Evolutionary conservation across 805 yeast species (phyloP).

Genomic region (Saccharomyces jurei): DNA sequence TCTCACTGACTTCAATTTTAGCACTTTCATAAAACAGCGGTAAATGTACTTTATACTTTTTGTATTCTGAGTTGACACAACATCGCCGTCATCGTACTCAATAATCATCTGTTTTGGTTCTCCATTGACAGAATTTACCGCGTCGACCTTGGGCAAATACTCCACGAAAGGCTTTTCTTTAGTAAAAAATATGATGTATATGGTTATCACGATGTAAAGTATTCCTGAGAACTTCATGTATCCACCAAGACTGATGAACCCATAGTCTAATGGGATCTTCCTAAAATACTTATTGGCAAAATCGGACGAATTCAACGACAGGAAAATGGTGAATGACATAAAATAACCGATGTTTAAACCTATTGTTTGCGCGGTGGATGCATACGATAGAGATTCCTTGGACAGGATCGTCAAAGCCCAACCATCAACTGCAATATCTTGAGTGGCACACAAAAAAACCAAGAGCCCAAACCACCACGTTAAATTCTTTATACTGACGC

Average conservation of each 20-base stretch:
- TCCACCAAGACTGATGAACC: constrained; percentile 62
- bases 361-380: constrained; percentile 94
- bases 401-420: constrained; percentile 92
- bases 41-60: constrained; percentile 48
- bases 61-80: constrained; percentile 19
- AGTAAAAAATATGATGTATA: constrained; percentile 47
- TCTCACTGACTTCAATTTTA: constrained; percentile 63
- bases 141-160: constrained; percentile 3
- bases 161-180: constrained; percentile 46
- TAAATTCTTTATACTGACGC: constrained; percentile 32
- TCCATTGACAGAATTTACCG: constrained; percentile 6
- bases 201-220: constrained; percentile 59
- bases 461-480: constrained; percentile 67
- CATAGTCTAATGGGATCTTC: constrained; percentile 47
- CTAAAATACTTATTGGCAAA: constrained; percentile 84
- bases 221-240: constrained; percentile 77
- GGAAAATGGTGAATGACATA: constrained; percentile 79
- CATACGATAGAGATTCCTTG: constrained; percentile 72
- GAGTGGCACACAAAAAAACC: constrained; percentile 90
- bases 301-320: constrained; percentile 85
- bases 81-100: constrained; percentile 27
- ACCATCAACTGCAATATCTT: constrained; percentile 97
- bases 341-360: constrained; percentile 94
- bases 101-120: constrained; percentile 12
- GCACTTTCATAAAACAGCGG: constrained; percentile 56